These are phyloP conservation scores for Omphalea diandra DNA, from an alignment of 441 rosid genomes.

Conservation along the genomic window DNA sequence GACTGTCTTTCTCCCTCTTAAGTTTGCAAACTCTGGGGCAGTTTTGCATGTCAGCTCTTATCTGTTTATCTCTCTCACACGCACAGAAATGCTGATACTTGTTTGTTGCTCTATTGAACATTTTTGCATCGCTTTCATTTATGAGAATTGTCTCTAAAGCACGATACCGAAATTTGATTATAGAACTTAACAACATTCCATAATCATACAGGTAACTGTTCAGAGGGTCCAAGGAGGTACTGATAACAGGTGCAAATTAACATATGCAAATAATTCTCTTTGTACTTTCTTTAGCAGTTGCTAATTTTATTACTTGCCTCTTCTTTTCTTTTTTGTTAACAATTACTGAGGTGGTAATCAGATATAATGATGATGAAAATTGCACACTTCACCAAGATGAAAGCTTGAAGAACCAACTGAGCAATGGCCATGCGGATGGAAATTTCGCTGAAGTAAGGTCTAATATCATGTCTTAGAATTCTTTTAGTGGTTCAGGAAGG, in stretches of 20 bases:
- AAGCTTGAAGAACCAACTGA: conserved; percentile 47
- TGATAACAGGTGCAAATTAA: conserved; percentile 54
- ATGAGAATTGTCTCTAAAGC: neutral
- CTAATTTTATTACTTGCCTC: neutral
- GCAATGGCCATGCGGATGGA: conserved; percentile 43
- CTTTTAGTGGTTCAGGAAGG: neutral
- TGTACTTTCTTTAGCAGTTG: conserved; percentile 29
- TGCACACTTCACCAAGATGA: conserved; percentile 39
- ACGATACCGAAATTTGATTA: conserved; percentile 7
- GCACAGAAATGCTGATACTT: too few relatives aligned
- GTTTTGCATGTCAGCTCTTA: conserved; percentile 67
- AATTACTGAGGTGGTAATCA: conserved; percentile 33
- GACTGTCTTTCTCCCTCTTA: conserved; percentile 64
- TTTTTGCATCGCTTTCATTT: too few relatives aligned
- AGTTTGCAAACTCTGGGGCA: conserved; percentile 62
- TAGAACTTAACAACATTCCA: conserved; percentile 11
- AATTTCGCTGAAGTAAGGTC: conserved; percentile 54
- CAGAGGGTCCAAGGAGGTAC: conserved; percentile 59
- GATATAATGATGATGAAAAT: conserved; percentile 50
- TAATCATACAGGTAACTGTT: conserved; percentile 67
- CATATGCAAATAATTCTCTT: neutral
- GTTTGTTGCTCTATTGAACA: too few relatives aligned
- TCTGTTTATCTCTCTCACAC: conserved; percentile 24
- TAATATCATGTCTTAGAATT: conserved; percentile 7
- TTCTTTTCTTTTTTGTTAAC: neutral